phyloP scores from a whole-genome alignment of 2,329 filamentous ascomycete species.

The Sporothrix schenckii region DNA sequence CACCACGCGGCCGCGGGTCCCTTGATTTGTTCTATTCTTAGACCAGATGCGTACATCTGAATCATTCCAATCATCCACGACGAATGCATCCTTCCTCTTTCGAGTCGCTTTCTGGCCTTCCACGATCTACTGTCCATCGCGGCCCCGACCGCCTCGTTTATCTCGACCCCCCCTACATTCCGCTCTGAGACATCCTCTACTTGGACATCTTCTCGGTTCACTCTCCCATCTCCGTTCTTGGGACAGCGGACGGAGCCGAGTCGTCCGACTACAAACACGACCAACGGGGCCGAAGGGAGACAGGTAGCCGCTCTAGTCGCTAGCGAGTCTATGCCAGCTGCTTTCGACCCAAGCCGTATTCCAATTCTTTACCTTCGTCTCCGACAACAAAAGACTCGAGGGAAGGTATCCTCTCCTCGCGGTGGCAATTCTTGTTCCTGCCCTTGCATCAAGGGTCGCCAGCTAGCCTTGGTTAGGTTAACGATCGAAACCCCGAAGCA shows the following conservation, averaged over 20 bases:
- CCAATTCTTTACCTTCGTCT: background rate
- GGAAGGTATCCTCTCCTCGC: background rate
- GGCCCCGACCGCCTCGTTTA: constrained; percentile 17
- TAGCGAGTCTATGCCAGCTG: background rate
- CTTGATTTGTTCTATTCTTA: constrained; percentile 29
- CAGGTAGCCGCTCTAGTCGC: no score
- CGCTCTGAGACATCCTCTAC: constrained; percentile 9
- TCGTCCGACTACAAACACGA: background rate
- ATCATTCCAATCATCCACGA: constrained; percentile 2
- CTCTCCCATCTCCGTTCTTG: background rate
- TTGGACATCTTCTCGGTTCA: background rate
- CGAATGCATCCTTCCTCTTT: constrained; percentile 24
- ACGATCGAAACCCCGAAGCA: constrained; percentile 26
- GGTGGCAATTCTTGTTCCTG: constrained; percentile 24
- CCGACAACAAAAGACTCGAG: background rate
- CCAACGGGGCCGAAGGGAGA: background rate
- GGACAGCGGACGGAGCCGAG: constrained; percentile 11
- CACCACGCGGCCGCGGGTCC: background rate
- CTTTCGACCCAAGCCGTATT: background rate
- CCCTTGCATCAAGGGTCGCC: constrained; percentile 20
- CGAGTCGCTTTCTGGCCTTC: background rate
- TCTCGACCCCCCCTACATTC: background rate
- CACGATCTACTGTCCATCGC: background rate
- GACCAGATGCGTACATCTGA: constrained; percentile 26
- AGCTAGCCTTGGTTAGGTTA: constrained; percentile 21